phyloP scores from a whole-genome alignment of 805 yeast species.

The Cyberlindnera mycetangii region DNA sequence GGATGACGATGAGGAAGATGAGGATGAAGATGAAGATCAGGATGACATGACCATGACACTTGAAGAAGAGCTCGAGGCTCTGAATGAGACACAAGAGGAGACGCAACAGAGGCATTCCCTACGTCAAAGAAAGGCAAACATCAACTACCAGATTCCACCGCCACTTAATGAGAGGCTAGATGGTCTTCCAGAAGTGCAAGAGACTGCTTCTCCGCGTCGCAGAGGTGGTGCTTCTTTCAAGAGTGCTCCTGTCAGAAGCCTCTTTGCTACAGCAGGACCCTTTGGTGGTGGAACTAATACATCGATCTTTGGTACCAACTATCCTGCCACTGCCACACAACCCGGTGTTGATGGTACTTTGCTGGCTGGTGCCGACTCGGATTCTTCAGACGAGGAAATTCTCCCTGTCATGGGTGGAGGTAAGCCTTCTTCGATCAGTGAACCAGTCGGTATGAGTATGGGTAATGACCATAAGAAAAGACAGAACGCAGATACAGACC shows the following conservation, averaged over 20 bases:
- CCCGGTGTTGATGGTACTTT: constrained; percentile 5
- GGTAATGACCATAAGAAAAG: constrained; percentile 42
- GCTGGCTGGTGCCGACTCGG: constrained; percentile 44
- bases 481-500: constrained; percentile 84
- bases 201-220: constrained; percentile 33
- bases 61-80: constrained; percentile 53
- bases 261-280: constrained; percentile 95
- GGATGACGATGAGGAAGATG: background rate
- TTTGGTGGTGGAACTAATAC: constrained; percentile 95
- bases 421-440: constrained; percentile 33
- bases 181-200: constrained; percentile 15
- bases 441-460: constrained; percentile 21
- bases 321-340: constrained; percentile 35
- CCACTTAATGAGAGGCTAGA: constrained; percentile 49
- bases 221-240: constrained; percentile 24
- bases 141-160: constrained; percentile 82
- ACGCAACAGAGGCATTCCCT: constrained; percentile 43
- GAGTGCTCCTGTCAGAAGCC: constrained; percentile 48
- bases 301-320: constrained; percentile 71
- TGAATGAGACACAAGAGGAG: constrained; percentile 36
- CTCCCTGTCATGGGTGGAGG: constrained; percentile 42
- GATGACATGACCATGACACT: constrained; percentile 30
- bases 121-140: constrained; percentile 66
- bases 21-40: constrained; percentile 23
- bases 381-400: constrained; percentile 63